Base-by-base conservation (phyloP, 495 filamentous ascomycete species). In the Recurvomyces mirabilis region DNA sequence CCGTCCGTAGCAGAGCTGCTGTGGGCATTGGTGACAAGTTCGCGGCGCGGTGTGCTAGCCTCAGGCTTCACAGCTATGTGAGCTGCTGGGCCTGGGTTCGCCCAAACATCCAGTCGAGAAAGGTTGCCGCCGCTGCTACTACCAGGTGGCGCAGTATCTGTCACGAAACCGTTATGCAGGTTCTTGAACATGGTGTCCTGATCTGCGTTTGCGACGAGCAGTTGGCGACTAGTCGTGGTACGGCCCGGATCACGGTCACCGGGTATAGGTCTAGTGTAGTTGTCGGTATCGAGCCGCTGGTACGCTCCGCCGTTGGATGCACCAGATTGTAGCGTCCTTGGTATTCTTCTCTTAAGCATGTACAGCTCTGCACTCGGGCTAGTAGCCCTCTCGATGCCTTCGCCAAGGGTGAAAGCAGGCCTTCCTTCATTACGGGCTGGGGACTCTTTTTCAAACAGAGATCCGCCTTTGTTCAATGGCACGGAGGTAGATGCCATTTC, bases 291-390 rank as follows among this genome's bases (percentile, higher is more conserved):
- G 2, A 38, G 39, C 33, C 40, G 47, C 33, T 1, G 47, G 47
- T 43, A 49, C 47, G 47, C 39, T 20, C 40, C 39, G 41, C 41
- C 41, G 41, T 46, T 51, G 47, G 34, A 32, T n/a, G 25, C 28
- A 23, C 17, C 30, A 20, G 25, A 36, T 23, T 47, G 49, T 12
- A 47, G 37, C 2, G 38, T 20, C 11, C 43, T 46, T 6, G 50
- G 50, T 19, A 47, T 39, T 1, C 50, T 38, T 13, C 39, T 13
- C 19, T 39, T 42, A 5, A 53, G 50, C 50, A 43, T 33, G 37
- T 38, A 44, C 5, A 49, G 30, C 28, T 53, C 43, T 4, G 36
- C 30, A 14, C 26, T 12, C 17, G 45, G 39, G 22, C 33, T 49
- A 4, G 15, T 14, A 18, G 26, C 21, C 5, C 17, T 30, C 6